phyloP scores from a whole-genome alignment of 1,284 basidiomycete species.

The Phlebopus sp. region DNA sequence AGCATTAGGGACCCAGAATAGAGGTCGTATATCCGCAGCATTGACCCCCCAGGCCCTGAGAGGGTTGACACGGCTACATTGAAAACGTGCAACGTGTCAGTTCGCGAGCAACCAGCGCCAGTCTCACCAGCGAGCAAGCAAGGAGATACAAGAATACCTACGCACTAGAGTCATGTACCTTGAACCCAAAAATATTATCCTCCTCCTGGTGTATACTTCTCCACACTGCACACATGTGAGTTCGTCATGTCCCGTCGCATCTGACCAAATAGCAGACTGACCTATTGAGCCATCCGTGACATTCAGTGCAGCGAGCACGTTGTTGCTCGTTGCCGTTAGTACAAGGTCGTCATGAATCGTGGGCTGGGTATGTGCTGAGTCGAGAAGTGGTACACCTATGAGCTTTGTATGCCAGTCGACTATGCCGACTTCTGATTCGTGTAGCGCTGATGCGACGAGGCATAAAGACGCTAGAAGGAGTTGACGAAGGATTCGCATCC shows the following conservation, averaged over 20 bases:
- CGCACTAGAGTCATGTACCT: constrained; percentile 60
- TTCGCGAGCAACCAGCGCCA: not conserved
- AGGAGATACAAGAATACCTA: constrained; percentile 9
- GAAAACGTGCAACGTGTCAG: constrained; percentile 3
- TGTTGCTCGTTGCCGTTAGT: constrained; percentile 70
- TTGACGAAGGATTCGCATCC: constrained; percentile 19
- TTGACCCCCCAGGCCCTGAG: constrained; percentile 74
- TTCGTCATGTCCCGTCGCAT: constrained; percentile 14
- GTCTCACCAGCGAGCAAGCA: no score
- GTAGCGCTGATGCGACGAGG: constrained; percentile 42
- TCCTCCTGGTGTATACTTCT: constrained; percentile 67
- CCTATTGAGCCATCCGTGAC: constrained; percentile 71
- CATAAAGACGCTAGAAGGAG: constrained; percentile 15
- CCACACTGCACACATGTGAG: constrained; percentile 59
- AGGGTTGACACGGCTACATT: constrained; percentile 63
- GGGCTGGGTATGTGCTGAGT: constrained; percentile 50
- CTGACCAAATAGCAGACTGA: constrained; percentile 37
- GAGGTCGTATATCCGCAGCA: constrained; percentile 68
- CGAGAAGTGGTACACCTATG: constrained; percentile 64
- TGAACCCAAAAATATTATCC: constrained; percentile 72
- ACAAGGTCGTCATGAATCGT: constrained; percentile 57
- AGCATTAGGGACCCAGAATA: constrained; percentile 66
- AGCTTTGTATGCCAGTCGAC: constrained; percentile 84
- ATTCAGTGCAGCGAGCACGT: constrained; percentile 78
- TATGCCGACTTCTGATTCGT: constrained; percentile 75